Conservation (phyloP, 495 filamentous ascomycete genomes). For the Aspergillus biplanus region DNA sequence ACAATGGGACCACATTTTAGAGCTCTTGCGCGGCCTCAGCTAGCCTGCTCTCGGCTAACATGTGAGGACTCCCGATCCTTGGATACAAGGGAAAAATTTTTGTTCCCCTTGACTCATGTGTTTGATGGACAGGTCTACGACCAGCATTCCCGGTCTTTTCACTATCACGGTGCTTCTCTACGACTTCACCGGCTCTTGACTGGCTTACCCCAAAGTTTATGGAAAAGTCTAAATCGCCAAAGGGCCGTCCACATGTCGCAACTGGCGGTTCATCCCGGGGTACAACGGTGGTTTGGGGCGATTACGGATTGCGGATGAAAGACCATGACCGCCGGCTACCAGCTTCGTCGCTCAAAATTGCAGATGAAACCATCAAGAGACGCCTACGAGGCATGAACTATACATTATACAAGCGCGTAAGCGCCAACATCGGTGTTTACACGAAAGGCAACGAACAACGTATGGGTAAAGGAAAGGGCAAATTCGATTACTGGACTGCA, state of each 20-base stretch:
- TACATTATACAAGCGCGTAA: slow-evolving; percentile 85
- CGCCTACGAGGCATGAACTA: slow-evolving; percentile 91
- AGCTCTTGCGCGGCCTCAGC: slow-evolving; percentile 43
- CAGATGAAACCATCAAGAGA: slow-evolving; percentile 88
- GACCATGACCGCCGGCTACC: slow-evolving; percentile 92
- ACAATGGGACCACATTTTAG: slow-evolving; percentile 44
- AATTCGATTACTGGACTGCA: slow-evolving; percentile 94
- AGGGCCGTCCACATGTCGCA: slow-evolving; percentile 83
- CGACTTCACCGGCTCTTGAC: slow-evolving; percentile 62
- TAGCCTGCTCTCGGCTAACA: slow-evolving; percentile 39
- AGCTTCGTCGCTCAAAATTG: slow-evolving; percentile 82
- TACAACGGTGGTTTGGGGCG: slow-evolving; percentile 94
- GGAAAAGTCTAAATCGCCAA: slow-evolving; percentile 82
- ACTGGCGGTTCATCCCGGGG: slow-evolving; percentile 90
- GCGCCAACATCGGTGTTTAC: slow-evolving; percentile 92
- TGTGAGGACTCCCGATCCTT: slow-evolving; percentile 31
- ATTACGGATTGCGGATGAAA: slow-evolving; percentile 91
- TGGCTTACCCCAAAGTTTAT: slow-evolving; percentile 82
- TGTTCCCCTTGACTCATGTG: slow-evolving; percentile 28
- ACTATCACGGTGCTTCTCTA: slow-evolving; percentile 69
- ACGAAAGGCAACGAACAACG: slow-evolving; percentile 92
- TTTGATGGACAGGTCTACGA: slow-evolving; percentile 32
- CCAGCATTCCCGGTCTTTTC: slow-evolving; percentile 37
- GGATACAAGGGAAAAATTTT: slow-evolving; percentile 10
- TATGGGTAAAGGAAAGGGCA: slow-evolving; percentile 99